phyloP scores from a whole-genome alignment of 768 basidiomycete genomes.

The Phlebiopsis flavidoalba region DNA sequence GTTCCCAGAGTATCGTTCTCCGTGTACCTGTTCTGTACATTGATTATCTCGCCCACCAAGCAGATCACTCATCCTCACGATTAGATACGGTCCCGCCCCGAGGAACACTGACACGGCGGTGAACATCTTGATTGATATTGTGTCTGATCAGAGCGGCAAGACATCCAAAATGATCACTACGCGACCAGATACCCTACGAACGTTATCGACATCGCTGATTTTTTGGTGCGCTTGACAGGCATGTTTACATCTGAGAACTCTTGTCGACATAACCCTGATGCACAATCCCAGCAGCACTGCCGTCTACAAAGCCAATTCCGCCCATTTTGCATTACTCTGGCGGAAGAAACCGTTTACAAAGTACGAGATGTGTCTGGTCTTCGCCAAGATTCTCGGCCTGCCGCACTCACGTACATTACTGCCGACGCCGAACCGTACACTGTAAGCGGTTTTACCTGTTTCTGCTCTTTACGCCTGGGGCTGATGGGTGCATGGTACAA shows the following conservation, averaged over 20 bases:
- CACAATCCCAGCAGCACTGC: slow-evolving; percentile 32
- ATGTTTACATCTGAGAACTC: slow-evolving; percentile 16
- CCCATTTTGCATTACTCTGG: slow-evolving; percentile 84
- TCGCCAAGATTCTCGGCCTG: slow-evolving; percentile 63
- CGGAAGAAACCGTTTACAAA: slow-evolving; percentile 82
- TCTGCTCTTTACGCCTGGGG: not conserved
- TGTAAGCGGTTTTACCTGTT: slow-evolving; percentile 22
- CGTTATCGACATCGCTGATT: slow-evolving; percentile 79
- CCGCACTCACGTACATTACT: slow-evolving; percentile 71
- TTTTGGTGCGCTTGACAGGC: slow-evolving; percentile 76
- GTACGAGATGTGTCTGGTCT: slow-evolving; percentile 85
- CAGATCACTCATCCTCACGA: not conserved
- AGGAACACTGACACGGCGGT: slow-evolving; percentile 86
- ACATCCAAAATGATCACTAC: slow-evolving; percentile 91
- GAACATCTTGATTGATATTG: slow-evolving; percentile 84
- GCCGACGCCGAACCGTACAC: slow-evolving; percentile 66
- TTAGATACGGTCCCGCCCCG: slow-evolving; percentile 81
- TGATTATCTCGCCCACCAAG: not conserved
- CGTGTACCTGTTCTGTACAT: slow-evolving; percentile 86
- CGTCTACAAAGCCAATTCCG: slow-evolving; percentile 41
- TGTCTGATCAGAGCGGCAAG: slow-evolving; percentile 83
- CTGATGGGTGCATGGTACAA: not conserved
- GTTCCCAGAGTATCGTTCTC: slow-evolving; percentile 62
- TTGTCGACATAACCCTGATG: not conserved
- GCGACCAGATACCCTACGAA: slow-evolving; percentile 93